phyloP scores from a whole-genome alignment of 108 stramenopile species.

The Cyclotella baltica region DNA sequence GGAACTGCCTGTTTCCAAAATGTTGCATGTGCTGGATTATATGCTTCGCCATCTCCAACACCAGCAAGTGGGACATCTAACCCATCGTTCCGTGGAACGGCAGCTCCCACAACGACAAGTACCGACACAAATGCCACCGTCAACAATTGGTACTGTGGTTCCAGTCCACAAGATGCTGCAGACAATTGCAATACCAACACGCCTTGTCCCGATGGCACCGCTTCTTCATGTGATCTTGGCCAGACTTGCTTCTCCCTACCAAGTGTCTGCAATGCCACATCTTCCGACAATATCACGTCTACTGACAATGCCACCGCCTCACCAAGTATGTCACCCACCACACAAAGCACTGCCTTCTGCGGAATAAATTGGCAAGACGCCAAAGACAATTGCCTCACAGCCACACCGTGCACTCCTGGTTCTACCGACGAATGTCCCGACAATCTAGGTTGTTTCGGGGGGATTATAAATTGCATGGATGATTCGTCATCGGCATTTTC shows the following conservation, averaged over 20 bases:
- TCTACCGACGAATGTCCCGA: conserved; percentile 2
- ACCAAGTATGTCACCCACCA: background rate
- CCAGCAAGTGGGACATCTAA: background rate
- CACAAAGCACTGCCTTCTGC: background rate
- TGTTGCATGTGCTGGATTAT: background rate
- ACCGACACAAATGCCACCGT: background rate
- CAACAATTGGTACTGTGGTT: conserved; percentile 1
- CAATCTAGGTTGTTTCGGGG: background rate
- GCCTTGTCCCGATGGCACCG: background rate
- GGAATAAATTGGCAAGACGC: conserved; percentile 2
- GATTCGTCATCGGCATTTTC: background rate
- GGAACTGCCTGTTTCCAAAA: conserved; percentile 1
- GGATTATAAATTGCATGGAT: background rate
- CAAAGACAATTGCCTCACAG: background rate
- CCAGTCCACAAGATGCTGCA: background rate
- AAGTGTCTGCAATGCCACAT: background rate
- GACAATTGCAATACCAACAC: background rate
- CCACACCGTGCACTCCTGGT: background rate
- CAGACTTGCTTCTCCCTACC: background rate
- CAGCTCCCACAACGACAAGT: background rate
- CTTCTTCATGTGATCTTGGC: background rate
- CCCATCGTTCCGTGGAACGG: background rate
- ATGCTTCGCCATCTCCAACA: background rate
- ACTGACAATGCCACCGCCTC: background rate
- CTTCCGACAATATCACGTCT: too few species aligned